Evolutionary conservation across 2,329 filamentous ascomycete genomes (phyloP), one percentile per base, ranked within the genome.

Genomic region (Thelonectria olida): DNA sequence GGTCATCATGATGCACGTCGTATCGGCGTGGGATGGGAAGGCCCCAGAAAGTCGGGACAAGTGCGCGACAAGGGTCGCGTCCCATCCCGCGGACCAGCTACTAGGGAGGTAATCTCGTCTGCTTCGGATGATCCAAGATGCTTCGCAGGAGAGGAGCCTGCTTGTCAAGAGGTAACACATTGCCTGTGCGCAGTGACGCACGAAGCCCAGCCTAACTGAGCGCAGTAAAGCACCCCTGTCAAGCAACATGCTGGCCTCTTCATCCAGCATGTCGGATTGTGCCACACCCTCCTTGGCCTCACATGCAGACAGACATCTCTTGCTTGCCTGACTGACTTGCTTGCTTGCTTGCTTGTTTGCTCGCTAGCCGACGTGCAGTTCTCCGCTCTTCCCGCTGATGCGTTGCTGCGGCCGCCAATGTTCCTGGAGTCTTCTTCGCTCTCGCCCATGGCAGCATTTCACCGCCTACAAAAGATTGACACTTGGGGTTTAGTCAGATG

Each of bases 401-500:
- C 28, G 42, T 54, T 47, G 48, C 55, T 38, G 47, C 58, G 36
- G 54, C 36, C 20, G 15, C 44, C 22, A 34, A 59, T 45, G 27
- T 50, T 10, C 47, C 48, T 34, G 28, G 31, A 7, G 13, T 27
- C 36, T 17, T 34, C 13, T 7, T 17, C 19, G 17, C 17, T 27
- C 25, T 10, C 47, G n/a, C n/a, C n/a, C 31, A 31, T 31, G 31
- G 7, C 27, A 50, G 27, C 10, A 28, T 38, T 42, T 58, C 56
- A 63, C 48, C 61, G 58, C 60, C 56, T 58, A 58, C 54, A 48
- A 63, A 45, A 34, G 53, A 53, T 67, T 63, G 47, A 67, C 71
- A 67, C 68, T 73, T 73, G 73, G 48, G 78, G 77, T 82, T 74
- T 69, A 76, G 77, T 83, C 81, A 82, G 79, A 79, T 83, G 73